Percentiles rank a stretch among this genome's conserved stretches.
phyloP scores from a whole-genome alignment of 176 grass and related monocot species.

The Musa beccarii region DNA sequence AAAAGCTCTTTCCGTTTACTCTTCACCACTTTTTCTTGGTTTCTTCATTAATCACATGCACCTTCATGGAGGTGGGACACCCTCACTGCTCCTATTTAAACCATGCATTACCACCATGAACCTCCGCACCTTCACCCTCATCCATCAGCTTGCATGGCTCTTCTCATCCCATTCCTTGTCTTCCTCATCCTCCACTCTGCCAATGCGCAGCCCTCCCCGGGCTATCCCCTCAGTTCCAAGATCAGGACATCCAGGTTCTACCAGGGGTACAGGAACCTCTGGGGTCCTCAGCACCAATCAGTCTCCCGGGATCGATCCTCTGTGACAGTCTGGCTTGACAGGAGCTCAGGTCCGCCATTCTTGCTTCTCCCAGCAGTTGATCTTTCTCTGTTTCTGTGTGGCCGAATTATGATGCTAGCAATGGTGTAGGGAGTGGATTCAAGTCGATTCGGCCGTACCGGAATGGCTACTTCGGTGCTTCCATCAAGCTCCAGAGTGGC shows the following conservation, averaged over 20 bases:
- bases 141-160: neutral
- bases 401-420: neutral
- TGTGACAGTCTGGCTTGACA: neutral
- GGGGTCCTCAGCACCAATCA: neutral
- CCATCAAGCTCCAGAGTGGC: constrained; percentile 3
- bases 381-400: neutral
- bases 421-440: neutral
- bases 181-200: neutral
- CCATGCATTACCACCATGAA: neutral
- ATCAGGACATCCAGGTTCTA: neutral
- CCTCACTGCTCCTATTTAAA: neutral
- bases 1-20: too few species aligned
- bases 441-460: neutral
- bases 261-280: neutral
- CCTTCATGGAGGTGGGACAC: too few species aligned
- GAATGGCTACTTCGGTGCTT: constrained; percentile 5
- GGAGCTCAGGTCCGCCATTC: neutral
- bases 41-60: too few species aligned
- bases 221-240: neutral
- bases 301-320: neutral
- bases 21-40: too few species aligned
- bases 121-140: neutral
- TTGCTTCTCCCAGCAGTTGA: too few species aligned
- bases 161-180: neutral
- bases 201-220: neutral